Percentiles rank a stretch among this genome's conserved stretches.
Conservation (phyloP, 2,329 filamentous ascomycete genomes). For the Fusarium denticulatum region DNA sequence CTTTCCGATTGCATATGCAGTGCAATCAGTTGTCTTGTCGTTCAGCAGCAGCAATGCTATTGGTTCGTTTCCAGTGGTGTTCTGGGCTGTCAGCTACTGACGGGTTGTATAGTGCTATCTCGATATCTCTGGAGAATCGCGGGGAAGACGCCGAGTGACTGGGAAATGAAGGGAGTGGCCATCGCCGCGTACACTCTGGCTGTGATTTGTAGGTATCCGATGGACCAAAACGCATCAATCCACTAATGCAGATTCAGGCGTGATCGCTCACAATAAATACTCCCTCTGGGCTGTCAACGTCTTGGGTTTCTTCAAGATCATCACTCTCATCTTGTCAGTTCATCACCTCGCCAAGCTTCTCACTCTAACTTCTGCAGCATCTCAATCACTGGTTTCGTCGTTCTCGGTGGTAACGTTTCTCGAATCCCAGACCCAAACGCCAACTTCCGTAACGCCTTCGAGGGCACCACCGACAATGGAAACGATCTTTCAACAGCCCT, state of each 20-base stretch:
- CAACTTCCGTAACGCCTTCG: slow-evolving; percentile 52
- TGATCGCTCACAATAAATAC: slow-evolving; percentile 65
- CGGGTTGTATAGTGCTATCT: slow-evolving; percentile 59
- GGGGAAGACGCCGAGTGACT: slow-evolving; percentile 60
- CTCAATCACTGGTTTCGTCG: slow-evolving; percentile 68
- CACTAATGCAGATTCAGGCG: slow-evolving; percentile 50
- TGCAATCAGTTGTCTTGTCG: slow-evolving; percentile 70
- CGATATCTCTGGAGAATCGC: slow-evolving; percentile 70
- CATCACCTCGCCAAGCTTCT: slow-evolving; percentile 49
- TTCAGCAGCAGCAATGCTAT: slow-evolving; percentile 74
- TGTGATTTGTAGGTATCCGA: neutral
- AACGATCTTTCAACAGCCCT: slow-evolving; percentile 58
- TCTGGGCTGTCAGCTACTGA: rapidly evolving
- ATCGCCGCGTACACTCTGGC: slow-evolving; percentile 70
- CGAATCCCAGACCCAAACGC: slow-evolving; percentile 44
- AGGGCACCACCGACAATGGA: slow-evolving; percentile 49
- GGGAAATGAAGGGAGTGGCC: slow-evolving; percentile 74
- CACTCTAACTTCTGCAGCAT: slow-evolving; percentile 44
- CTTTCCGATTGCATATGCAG: slow-evolving; percentile 71
- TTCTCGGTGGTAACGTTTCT: slow-evolving; percentile 56
- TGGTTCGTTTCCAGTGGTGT: neutral
- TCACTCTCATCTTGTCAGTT: slow-evolving; percentile 65
- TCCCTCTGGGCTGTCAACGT: slow-evolving; percentile 65
- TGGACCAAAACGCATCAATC: too few relatives aligned
- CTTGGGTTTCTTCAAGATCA: slow-evolving; percentile 67